Evolutionary conservation across 2,329 filamentous ascomycete species (phyloP).

Genomic region (Fusarium papillatum): DNA sequence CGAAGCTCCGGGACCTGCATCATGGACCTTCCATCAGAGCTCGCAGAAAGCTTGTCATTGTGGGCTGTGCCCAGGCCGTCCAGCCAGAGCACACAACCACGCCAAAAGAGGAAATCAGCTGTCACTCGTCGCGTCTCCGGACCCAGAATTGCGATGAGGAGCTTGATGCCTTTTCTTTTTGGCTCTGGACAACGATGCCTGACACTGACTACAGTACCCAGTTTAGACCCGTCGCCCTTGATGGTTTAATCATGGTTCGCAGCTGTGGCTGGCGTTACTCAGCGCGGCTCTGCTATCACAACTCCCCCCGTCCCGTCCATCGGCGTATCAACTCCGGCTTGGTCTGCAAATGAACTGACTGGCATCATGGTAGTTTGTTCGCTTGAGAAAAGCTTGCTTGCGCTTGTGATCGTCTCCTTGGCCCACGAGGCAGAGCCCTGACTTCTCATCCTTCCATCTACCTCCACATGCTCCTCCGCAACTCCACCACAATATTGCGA

Average conservation of each 20-base stretch:
- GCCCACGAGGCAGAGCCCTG: slow-evolving; percentile 16
- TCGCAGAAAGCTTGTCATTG: slow-evolving; percentile 42
- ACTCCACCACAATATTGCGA: slow-evolving; percentile 37
- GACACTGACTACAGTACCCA: background rate
- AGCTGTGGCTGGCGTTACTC: background rate
- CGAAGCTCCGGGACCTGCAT: slow-evolving; percentile 44
- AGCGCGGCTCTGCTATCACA: slow-evolving; percentile 1
- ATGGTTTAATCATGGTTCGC: background rate
- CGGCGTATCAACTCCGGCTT: slow-evolving; percentile 7
- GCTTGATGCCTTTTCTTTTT: slow-evolving; percentile 1
- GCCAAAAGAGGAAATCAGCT: slow-evolving; percentile 47
- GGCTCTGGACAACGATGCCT: background rate
- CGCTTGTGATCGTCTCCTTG: slow-evolving; percentile 23
- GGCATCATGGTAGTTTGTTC: slow-evolving; percentile 1
- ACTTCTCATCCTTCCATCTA: slow-evolving; percentile 30
- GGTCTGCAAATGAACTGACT: slow-evolving; percentile 3
- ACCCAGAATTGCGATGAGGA: slow-evolving; percentile 24
- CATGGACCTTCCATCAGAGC: slow-evolving; percentile 30
- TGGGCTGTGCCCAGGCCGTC: slow-evolving; percentile 20
- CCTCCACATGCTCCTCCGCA: slow-evolving; percentile 31
- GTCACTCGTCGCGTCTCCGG: slow-evolving; percentile 24
- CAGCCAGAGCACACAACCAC: slow-evolving; percentile 40
- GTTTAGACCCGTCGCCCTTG: background rate
- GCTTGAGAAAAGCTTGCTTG: slow-evolving; percentile 3
- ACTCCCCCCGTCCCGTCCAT: background rate